Base-by-base conservation (phyloP, 164 flowering plant genomes). In the Magnolia sinica region DNA sequence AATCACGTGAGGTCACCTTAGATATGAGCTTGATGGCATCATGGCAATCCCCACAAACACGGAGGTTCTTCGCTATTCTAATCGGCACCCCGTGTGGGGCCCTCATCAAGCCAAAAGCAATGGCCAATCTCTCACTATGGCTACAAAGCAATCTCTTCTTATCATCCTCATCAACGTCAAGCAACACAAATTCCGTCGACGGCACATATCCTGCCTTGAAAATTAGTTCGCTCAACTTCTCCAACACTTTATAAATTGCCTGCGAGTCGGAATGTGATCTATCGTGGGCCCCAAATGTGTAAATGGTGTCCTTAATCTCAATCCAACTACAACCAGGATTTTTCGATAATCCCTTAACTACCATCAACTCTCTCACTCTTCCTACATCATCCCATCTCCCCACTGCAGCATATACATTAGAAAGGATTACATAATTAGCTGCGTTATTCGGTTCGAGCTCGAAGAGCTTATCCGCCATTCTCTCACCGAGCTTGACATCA, bases 101-200 rank as follows among this genome's bases (percentile, higher is more conserved):
- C 9, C 31, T 52, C n/a, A 78, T 55, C 55, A 73, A 61, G 7
- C 64, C 24, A 19, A 75, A 51, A 50, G 77, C 77, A 59, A 75
- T 50, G 9, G 77, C 77, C 31, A 75, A 29, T 29, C 77, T 75
- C 49, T 75, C 77, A 75, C 77, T 75, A 58, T 67, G 71, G 31
- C 45, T 61, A 22, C 73, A 70, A 20, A 75, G 77, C 37, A 75
- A 45, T 18, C 45, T 51, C 22, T 50, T 51, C 67, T 75, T 59
- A 16, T 49, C 77, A 8, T 70, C 58, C 49, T 75, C 77, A 10
- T 66, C 71, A 64, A 66, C 71, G 23, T 75, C 37, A 22, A 7
- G 71, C 18, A 75, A 59, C n/a, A 75, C 71, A 66, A 50, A 75
- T 7, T 67, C 45, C 2, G 71, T 75, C 7, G 63, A 61, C 14